phyloP scores from a whole-genome alignment of 2,329 filamentous ascomycete species.

The Myriosclerotinia scirpicola region DNA sequence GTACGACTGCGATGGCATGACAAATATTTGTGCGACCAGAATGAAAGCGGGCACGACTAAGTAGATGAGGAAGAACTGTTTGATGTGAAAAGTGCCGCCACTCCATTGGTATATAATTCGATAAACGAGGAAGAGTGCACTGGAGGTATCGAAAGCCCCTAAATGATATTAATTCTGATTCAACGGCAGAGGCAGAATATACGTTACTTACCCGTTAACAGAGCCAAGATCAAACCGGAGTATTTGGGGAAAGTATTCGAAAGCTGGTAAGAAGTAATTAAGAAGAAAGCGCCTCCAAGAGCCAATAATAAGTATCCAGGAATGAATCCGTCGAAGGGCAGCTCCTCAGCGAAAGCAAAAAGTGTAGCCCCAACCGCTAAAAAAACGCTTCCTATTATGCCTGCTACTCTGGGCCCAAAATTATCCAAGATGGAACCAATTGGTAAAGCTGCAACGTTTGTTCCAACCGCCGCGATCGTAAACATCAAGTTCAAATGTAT shows the following conservation, averaged over 20 bases:
- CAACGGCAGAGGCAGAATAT: not conserved
- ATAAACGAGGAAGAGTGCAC: slow-evolving; percentile 74
- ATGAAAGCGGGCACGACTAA: slow-evolving; percentile 69
- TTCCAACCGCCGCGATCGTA: slow-evolving; percentile 82
- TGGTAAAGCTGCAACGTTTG: slow-evolving; percentile 82
- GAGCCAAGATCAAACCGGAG: slow-evolving; percentile 75
- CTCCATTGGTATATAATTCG: slow-evolving; percentile 66
- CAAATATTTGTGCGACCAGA: slow-evolving; percentile 61
- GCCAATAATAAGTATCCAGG: slow-evolving; percentile 74
- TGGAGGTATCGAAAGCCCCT: slow-evolving; percentile 78
- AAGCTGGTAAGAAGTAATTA: slow-evolving; percentile 80
- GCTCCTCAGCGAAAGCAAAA: slow-evolving; percentile 64
- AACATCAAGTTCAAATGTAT: slow-evolving; percentile 86
- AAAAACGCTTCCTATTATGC: slow-evolving; percentile 67
- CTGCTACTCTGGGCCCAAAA: slow-evolving; percentile 75
- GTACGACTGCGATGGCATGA: slow-evolving; percentile 76
- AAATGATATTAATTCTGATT: not conserved
- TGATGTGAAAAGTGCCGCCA: slow-evolving; percentile 56
- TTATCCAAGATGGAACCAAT: slow-evolving; percentile 83
- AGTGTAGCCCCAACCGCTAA: slow-evolving; percentile 69
- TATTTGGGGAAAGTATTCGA: slow-evolving; percentile 79
- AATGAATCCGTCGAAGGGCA: slow-evolving; percentile 74
- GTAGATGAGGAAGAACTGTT: slow-evolving; percentile 71
- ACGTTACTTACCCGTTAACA: slow-evolving; percentile 57
- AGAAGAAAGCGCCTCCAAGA: slow-evolving; percentile 77